Evolutionary conservation across 202 grass and related monocot genomes (phyloP).

Genomic region (Schoenoplectus tabernaemontani): DNA sequence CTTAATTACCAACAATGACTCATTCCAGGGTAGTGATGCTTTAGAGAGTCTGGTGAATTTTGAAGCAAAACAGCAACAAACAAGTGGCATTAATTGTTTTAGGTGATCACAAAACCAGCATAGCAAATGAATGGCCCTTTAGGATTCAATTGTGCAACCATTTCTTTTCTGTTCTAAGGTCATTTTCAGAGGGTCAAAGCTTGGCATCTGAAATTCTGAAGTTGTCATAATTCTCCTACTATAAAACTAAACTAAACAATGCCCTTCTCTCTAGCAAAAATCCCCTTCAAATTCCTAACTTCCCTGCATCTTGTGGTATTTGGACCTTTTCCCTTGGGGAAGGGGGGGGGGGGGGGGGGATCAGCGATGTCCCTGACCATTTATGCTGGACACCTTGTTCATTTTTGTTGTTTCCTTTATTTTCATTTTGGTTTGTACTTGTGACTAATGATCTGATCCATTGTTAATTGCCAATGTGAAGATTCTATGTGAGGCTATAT

Average conservation of each 20-base stretch:
- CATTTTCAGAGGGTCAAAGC: not conserved
- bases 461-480: conserved; percentile 21
- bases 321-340: not conserved
- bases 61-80: too few relatives aligned
- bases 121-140: not conserved
- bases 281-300: too few relatives aligned
- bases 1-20: not conserved
- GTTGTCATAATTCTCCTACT: not conserved
- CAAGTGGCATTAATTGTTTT: too few relatives aligned
- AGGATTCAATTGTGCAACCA: not conserved
- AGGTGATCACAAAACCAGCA: not conserved
- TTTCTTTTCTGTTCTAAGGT: not conserved
- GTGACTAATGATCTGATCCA: not conserved
- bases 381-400: not conserved
- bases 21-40: not conserved
- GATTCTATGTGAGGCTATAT: conserved; percentile 67
- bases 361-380: not conserved
- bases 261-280: too few relatives aligned
- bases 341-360: too few relatives aligned
- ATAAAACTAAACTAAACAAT: not conserved
- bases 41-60: too few relatives aligned
- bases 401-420: not conserved
- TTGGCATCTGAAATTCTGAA: not conserved
- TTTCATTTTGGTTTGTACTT: conserved; percentile 8
- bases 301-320: not conserved